phyloP scores from a whole-genome alignment of 169 alveolate genomes.

The Plasmodium reichenowi region DNA sequence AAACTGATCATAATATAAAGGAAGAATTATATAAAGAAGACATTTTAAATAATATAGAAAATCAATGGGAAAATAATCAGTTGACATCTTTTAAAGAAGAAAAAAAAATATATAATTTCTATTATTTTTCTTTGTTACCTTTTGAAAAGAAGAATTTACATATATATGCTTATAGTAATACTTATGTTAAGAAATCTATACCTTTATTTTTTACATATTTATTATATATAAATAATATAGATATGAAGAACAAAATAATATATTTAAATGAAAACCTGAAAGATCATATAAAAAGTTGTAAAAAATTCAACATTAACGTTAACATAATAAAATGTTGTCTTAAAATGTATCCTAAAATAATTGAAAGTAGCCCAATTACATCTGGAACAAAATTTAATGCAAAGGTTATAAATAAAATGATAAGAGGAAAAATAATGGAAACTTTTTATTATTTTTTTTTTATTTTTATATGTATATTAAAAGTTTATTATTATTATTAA shows the following conservation, averaged over 20 bases:
- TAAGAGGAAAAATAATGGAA: not conserved
- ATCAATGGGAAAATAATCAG: conserved; percentile 19
- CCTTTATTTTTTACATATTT: conserved; percentile 36
- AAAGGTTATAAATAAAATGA: conserved; percentile 22
- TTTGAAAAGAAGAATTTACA: conserved; percentile 60
- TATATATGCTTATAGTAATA: conserved; percentile 44
- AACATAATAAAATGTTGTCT: conserved; percentile 35
- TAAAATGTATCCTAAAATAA: conserved; percentile 36
- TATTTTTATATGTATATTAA: not conserved
- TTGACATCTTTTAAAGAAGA: conserved; percentile 28
- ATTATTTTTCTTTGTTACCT: conserved; percentile 55
- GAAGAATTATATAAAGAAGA: not conserved
- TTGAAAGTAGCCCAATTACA: conserved; percentile 59
- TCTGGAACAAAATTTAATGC: conserved; percentile 38
- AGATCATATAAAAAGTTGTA: conserved; percentile 59
- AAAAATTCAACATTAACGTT: conserved; percentile 33
- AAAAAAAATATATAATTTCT: conserved; percentile 60
- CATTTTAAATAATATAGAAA: not conserved
- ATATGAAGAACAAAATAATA: conserved; percentile 49
- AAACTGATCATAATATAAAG: conserved; percentile 15
- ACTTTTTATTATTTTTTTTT: not conserved
- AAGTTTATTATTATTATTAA: not conserved
- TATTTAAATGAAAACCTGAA: conserved; percentile 53
- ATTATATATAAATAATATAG: conserved; percentile 60
- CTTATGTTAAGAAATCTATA: conserved; percentile 23